phyloP scores from a whole-genome alignment of 129 eudicot genomes.

The Chrysanthemum seticuspe region DNA sequence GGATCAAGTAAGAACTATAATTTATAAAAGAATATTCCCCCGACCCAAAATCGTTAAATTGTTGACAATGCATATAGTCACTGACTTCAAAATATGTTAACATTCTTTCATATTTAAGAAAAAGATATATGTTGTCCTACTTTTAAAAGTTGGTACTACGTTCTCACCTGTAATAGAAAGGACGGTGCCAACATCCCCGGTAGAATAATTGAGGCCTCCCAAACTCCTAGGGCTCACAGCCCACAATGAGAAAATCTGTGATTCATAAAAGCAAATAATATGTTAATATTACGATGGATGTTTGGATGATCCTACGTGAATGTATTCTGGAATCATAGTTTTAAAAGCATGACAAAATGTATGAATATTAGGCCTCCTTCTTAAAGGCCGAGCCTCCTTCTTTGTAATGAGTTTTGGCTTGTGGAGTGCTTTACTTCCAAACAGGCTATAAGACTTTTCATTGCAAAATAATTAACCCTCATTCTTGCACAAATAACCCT shows the following conservation, averaged over 20 bases:
- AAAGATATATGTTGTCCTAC: not conserved
- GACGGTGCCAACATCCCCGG: constrained; percentile 71
- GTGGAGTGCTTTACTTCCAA: too few relatives aligned
- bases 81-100: too few relatives aligned
- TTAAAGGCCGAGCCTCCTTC: too few relatives aligned
- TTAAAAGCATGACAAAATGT: constrained; percentile 10
- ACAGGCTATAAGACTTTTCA: too few relatives aligned
- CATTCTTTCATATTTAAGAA: too few relatives aligned
- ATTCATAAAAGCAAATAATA: not conserved
- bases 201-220: constrained; percentile 74
- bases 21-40: not conserved
- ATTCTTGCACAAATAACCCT: too few relatives aligned
- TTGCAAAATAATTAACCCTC: too few relatives aligned
- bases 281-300: constrained; percentile 1
- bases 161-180: constrained; percentile 66
- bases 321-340: not conserved
- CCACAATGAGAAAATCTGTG: constrained; percentile 92
- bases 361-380: not conserved
- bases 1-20: too few relatives aligned
- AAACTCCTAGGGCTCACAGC: constrained; percentile 77
- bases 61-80: too few relatives aligned
- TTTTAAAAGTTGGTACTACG: not conserved
- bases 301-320: not conserved
- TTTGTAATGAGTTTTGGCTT: not conserved
- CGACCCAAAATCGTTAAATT: too few relatives aligned